Evolutionary conservation across 1,139 yeast species (phyloP), one percentile per base, ranked within the genome.

Genomic region (Sugiyamaella pinicola): DNA sequence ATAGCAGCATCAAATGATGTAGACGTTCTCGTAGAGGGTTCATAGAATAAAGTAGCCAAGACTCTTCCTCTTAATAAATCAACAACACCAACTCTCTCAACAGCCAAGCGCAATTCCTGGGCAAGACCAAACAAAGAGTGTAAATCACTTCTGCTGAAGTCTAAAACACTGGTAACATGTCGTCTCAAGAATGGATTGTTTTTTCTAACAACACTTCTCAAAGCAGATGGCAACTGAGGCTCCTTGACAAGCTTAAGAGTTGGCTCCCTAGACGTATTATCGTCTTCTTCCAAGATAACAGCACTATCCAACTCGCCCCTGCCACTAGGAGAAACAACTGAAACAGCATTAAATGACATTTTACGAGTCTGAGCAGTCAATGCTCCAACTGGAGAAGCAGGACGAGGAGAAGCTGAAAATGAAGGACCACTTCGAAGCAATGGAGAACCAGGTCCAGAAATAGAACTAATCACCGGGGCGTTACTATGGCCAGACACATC

Each of bases 1-100:
- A 95, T 95, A 58, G 99, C 99, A 64, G 97, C 96, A 72, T 95
- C 96, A 70, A 95, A 95, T 1, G 98, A 91, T 21, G 97, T 84
- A 15, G 95, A 82, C 29, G 99, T 95, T 74, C 99, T 83, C 45
- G 99, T 95, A 9, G 97, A 89, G 64, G 99, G 99, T 76, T 95
- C 99, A 72, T 90, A 95, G 77, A 95, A 95, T 79, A 95, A 85
- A 21, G 98, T 93, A 49, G 97, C 89, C 68, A 95, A 78, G 51
- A 95, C 84, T 69, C 96, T 84, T 58, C 98, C 96, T 73, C 84
- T 81, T 74, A 93, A 81, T 58, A 95, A 73, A 71, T 93, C 96
- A 70, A 95, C 77, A 52, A 89, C 95, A 65, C 99, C 99, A 67
- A 85, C 87, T 75, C 98, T 87, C 76, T 93, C 98, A 58, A 93